Evolutionary conservation across 768 basidiomycete genomes (phyloP).

Genomic region (Kondoa subrosea): DNA sequence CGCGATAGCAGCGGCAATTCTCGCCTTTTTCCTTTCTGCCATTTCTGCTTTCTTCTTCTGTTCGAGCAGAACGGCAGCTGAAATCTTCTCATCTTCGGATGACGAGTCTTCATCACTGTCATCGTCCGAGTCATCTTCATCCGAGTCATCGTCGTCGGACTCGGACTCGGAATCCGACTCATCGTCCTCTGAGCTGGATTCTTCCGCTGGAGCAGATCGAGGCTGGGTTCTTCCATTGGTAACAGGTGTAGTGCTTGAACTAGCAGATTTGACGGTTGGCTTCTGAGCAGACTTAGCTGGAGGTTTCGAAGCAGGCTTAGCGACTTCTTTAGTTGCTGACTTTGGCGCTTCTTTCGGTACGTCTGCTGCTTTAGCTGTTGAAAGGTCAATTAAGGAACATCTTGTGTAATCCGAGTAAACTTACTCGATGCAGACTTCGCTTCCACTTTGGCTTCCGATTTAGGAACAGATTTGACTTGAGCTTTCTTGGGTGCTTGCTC

Average conservation of each 20-base stretch:
- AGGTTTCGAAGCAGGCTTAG: slow-evolving; percentile 20
- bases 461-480: background rate
- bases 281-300: slow-evolving; percentile 27
- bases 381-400: too few relatives aligned
- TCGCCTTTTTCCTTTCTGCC: slow-evolving; percentile 57
- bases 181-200: slow-evolving; percentile 39
- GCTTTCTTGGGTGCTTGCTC: background rate
- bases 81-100: slow-evolving; percentile 40
- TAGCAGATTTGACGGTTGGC: slow-evolving; percentile 22
- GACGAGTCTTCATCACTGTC: slow-evolving; percentile 37
- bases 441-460: too few relatives aligned
- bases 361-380: background rate
- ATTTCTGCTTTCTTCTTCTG: slow-evolving; percentile 66
- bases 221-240: slow-evolving; percentile 29
- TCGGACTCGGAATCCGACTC: slow-evolving; percentile 38
- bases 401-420: too few relatives aligned
- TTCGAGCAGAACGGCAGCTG: slow-evolving; percentile 48
- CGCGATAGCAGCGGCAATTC: slow-evolving; percentile 68
- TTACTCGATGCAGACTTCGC: too few relatives aligned
- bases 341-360: slow-evolving; percentile 1
- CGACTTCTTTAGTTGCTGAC: slow-evolving; percentile 10
- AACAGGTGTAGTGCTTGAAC: slow-evolving; percentile 22
- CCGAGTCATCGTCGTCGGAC: slow-evolving; percentile 30
- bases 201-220: slow-evolving; percentile 30
- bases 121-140: slow-evolving; percentile 34